Evolutionary conservation across 306 rosid species (phyloP), one percentile per base, ranked within the genome.

Genomic region (Citrullus mucosospermus): DNA sequence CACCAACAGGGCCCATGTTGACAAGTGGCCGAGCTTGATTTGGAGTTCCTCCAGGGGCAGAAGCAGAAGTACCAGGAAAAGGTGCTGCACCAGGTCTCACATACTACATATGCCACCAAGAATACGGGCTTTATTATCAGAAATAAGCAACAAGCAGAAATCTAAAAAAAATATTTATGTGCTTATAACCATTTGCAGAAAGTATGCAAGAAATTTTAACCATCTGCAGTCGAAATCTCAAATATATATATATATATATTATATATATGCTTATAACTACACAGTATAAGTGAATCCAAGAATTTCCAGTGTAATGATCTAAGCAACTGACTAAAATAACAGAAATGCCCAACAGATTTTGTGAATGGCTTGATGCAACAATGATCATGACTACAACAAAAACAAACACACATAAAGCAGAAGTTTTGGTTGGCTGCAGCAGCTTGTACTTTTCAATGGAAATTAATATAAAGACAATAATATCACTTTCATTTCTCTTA

Each of bases 51-150:
- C 90, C 99, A 25, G 89, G 96, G 78, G 85, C 82, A 80, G 98
- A 78, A 71, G 86, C 56, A 67, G 92, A 3, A 67, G 81, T 88
- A 75, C 97, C 98, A 78, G 89, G 86, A 66, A 88, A 80, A 79
- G 91, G 88, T 44, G 92, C 89, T 62, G 99, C 99, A 75, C 98
- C 99, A 66, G 99, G 99, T 86, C 99, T 90, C 80, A 96, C 97
- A 87, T 96, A 96, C 99, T 96, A 84, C 78, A 81, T 70, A 56
- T 43, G 38, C 77, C 73, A 84, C 60, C 56, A 74, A 71, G 25
- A 57, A 72, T 51, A 60, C 36, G 71, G 25, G 67, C 53, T 78
- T 61, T 18, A 48, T 78, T 78, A 32, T 62, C 17, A 62, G 44
- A 61, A 61, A 78, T 38, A 76, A 25, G 78, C 16, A 17, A 58